Base-by-base conservation (phyloP, 495 filamentous ascomycete species). In the Alectoria sarmentosa region DNA sequence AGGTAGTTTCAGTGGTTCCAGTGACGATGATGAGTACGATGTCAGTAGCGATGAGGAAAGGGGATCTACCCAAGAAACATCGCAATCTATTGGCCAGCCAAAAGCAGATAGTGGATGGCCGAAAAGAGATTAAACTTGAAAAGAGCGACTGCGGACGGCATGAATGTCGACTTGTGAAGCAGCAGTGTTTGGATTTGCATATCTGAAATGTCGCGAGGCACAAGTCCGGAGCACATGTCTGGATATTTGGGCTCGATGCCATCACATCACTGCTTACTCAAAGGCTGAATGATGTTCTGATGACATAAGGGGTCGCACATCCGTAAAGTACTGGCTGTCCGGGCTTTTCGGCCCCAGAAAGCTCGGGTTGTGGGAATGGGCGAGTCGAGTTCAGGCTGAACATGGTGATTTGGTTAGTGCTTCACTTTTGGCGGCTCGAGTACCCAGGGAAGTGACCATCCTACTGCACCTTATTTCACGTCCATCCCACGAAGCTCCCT, bases 1-100 rank as follows among this genome's bases (percentile, higher is more conserved):
- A 8, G 73, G 76, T 9, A 71, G 78, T 41, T 79, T 77, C 44
- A 78, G 76, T 1, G 78, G 80, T 52, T 77, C 71, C 26, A 75
- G 76, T 54, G 76, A 73, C 48, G 77, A 77, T 39, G 77, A 76
- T 28, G 30, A 64, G 6, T 78, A 77, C 28, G 72, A 70, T 65
- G 38, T 60, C 30, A 71, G 69, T 46, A 71, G 69, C 44, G 67
- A 71, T 38, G 69, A 71, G 32, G 65, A 67, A 26, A 61, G 57
- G 28, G 37, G 49, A 44, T 46, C 39, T 28, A 46, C 32, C 19
- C 13, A 15, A 32, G 44, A 14, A 15, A 38, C 42, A 15, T 5
- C 46, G 3, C 58, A 28, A 1, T 34, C 19, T 26, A 37, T 39
- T 42, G 39, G 46, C 28, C 56, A 57, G 3, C 66, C 34, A 58